Base-by-base conservation (phyloP, 179 eudicot genomes). In the Silene noctiflora region DNA sequence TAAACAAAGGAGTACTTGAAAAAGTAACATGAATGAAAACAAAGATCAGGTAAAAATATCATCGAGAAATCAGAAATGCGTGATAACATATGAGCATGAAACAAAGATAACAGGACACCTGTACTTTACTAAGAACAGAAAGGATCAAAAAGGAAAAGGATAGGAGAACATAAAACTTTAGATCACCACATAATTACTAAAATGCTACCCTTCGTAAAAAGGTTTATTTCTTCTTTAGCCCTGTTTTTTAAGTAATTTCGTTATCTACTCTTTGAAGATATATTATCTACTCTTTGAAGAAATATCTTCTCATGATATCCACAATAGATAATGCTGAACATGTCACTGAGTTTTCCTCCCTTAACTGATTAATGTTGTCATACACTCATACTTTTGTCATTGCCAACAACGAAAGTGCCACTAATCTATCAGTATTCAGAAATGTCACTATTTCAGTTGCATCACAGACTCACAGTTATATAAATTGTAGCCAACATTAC, bases 181-280 rank as follows among this genome's bases (percentile, higher is more conserved):
- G 75, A 71, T 65, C 29, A n/a, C 58, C 75, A 35, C 17, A 71
- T 75, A 44, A 77, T 69, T 44, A 67, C 31, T 14, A 61, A 76
- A 39, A 24, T 61, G 19, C 19, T 67, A 35, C 66, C 68, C 39
- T 51, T 4, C 20, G 55, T 22, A 24, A 65, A 48, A 61, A 61
- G 66, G 16, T 21, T 51, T 53, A 48, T 24, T 14, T 48, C 33
- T 24, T 25, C 71, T 11, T 48, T 69, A 44, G 29, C 4, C 31
- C 55, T 51, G 39, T 58, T 70, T 46, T 70, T 14, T 24, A 71
- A 25, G 63, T 39, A 39, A 39, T 21, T 67, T 67, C 13, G 51
- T 35, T 33, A 21, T 20, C 71, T 68, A 35, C 24, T 42, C 10
- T 68, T 35, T 6, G 11, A 7, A 63, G 58, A 73, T 59, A 59